Conservation (phyloP, 208 protist genomes). For the Crithidia expoeki region DNA sequence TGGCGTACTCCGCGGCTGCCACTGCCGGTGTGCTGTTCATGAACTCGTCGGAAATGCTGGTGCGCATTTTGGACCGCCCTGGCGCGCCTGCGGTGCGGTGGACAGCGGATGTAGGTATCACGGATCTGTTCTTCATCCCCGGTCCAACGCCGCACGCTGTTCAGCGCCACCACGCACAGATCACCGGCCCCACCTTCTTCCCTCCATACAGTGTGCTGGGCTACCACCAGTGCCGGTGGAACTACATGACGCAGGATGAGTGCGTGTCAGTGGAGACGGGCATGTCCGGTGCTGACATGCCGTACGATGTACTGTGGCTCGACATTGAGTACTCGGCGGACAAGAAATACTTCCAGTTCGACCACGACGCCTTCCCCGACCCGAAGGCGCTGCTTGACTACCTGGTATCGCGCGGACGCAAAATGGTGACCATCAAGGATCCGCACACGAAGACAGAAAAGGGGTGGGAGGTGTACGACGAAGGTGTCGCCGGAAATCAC, state of each 20-base stretch:
- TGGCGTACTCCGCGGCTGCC: slow-evolving; percentile 59
- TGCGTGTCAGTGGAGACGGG: slow-evolving; percentile 81
- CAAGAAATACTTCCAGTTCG: slow-evolving; percentile 98
- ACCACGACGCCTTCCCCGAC: slow-evolving; percentile 93
- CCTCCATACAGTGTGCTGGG: slow-evolving; percentile 96
- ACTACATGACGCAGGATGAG: slow-evolving; percentile 95
- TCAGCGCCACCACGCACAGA: slow-evolving; percentile 85
- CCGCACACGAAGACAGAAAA: slow-evolving; percentile 96
- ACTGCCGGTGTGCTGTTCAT: slow-evolving; percentile 94
- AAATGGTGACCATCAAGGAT: slow-evolving; percentile 98
- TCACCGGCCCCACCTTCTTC: slow-evolving; percentile 94
- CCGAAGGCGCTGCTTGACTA: slow-evolving; percentile 85
- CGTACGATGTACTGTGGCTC: slow-evolving; percentile 98
- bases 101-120: slow-evolving; percentile 90
- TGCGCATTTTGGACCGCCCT: slow-evolving; percentile 30
- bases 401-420: slow-evolving; percentile 87
- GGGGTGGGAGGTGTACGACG: slow-evolving; percentile 87
- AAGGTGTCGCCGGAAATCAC: slow-evolving; percentile 66
- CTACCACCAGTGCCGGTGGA: slow-evolving; percentile 99
- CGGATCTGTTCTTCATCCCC: slow-evolving; percentile 96
- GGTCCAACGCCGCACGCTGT: slow-evolving; percentile 84
- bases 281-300: slow-evolving; percentile 96
- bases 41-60: slow-evolving; percentile 88
- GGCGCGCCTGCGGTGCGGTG: slow-evolving; percentile 73
- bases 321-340: slow-evolving; percentile 99